phyloP scores from a whole-genome alignment of 768 basidiomycete species.

The Russula vinacea region DNA sequence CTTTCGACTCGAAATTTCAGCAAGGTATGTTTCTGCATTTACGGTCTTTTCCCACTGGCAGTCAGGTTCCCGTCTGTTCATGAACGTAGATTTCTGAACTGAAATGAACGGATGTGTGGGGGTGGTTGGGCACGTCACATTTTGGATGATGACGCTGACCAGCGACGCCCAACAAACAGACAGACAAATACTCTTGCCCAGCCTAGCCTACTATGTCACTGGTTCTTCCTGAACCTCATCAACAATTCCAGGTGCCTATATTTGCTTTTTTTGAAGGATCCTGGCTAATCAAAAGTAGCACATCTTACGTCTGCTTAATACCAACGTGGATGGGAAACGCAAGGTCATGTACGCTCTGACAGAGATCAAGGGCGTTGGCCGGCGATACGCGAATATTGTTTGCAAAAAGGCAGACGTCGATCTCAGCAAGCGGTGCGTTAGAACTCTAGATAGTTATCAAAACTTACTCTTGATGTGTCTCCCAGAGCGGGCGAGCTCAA shows the following conservation, averaged over 20 bases:
- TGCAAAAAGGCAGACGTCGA: slow-evolving; percentile 99
- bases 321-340: slow-evolving; percentile 98
- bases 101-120: not conserved
- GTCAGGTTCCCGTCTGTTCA: not conserved
- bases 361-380: slow-evolving; percentile 99
- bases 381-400: slow-evolving; percentile 97
- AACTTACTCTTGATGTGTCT: not conserved
- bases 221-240: slow-evolving; percentile 91
- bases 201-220: slow-evolving; percentile 85
- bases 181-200: not conserved
- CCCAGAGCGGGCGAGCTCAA: slow-evolving; percentile 95
- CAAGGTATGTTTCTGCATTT: slow-evolving; percentile 17
- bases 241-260: slow-evolving; percentile 82
- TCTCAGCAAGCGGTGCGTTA: slow-evolving; percentile 89
- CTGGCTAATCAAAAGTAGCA: slow-evolving; percentile 52
- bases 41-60: not conserved
- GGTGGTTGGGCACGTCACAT: slow-evolving; percentile 27
- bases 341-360: slow-evolving; percentile 99
- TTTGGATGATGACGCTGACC: slow-evolving; percentile 27
- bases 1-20: slow-evolving; percentile 11
- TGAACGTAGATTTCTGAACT: not conserved
- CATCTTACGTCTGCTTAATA: slow-evolving; percentile 98
- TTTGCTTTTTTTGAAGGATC: not conserved
- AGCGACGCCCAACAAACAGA: not conserved
- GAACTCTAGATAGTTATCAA: not conserved